Evolutionary conservation across 2,329 filamentous ascomycete genomes (phyloP).

Genomic region (Leptographium procerum): DNA sequence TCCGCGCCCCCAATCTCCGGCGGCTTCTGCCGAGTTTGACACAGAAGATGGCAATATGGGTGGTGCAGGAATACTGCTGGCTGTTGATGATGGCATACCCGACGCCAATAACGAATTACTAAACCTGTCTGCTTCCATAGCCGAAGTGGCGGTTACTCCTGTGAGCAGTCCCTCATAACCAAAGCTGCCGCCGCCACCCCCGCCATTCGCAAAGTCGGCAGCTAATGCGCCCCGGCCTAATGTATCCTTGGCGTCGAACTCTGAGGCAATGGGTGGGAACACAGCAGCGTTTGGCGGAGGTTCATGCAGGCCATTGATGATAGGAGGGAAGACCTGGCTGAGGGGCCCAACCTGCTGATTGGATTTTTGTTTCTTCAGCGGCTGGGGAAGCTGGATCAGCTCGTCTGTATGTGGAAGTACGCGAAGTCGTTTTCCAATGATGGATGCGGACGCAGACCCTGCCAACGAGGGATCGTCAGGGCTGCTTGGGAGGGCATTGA

Average conservation of each 20-base stretch:
- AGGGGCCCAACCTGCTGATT: slow-evolving; percentile 31
- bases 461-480: slow-evolving; percentile 27
- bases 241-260: slow-evolving; percentile 38
- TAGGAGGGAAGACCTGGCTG: slow-evolving; percentile 42
- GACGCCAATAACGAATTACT: slow-evolving; percentile 6
- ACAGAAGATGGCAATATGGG: not conserved
- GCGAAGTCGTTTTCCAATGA: slow-evolving; percentile 9
- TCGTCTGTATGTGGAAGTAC: slow-evolving; percentile 39
- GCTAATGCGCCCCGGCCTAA: slow-evolving; percentile 27
- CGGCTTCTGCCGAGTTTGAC: not conserved
- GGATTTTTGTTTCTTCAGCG: slow-evolving; percentile 53
- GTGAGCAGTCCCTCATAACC: slow-evolving; percentile 7
- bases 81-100: not conserved
- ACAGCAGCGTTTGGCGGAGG: slow-evolving; percentile 49
- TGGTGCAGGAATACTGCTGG: not conserved
- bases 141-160: slow-evolving; percentile 9
- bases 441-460: not conserved
- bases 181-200: not conserved
- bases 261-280: slow-evolving; percentile 53
- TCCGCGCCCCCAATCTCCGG: not conserved
- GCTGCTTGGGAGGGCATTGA: slow-evolving; percentile 8
- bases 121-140: slow-evolving; percentile 15
- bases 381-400: slow-evolving; percentile 52
- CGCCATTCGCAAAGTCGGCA: slow-evolving; percentile 25
- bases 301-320: slow-evolving; percentile 53